A percentile compares a stretch with the other conserved stretches of the same genome.
Evolutionary conservation across 176 grass and related monocot species (phyloP).

Genomic region (Phoenix roebelenii): DNA sequence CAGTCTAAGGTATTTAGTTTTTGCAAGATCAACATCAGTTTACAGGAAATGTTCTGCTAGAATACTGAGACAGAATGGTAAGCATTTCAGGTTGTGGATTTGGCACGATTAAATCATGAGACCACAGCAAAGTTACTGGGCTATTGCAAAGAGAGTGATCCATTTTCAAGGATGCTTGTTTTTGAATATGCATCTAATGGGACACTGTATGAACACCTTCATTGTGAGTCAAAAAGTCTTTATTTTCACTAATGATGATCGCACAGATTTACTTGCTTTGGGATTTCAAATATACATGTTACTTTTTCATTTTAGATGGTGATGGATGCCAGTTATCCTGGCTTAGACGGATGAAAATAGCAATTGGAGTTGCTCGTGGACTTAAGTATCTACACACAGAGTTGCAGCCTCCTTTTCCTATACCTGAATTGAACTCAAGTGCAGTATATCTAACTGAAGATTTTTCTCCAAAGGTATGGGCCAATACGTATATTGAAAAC

Average conservation of each 20-base stretch:
- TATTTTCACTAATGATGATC: too few relatives aligned
- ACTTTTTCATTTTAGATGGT: constrained; percentile 40
- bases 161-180: constrained; percentile 76
- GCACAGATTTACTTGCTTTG: not conserved
- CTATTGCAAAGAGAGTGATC: constrained; percentile 75
- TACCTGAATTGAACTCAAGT: constrained; percentile 55
- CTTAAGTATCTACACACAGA: constrained; percentile 86
- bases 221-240: constrained; percentile 31
- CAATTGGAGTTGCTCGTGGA: constrained; percentile 44
- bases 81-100: constrained; percentile 50
- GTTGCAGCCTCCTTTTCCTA: constrained; percentile 64
- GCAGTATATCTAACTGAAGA: constrained; percentile 92
- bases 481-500: not conserved
- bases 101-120: constrained; percentile 54
- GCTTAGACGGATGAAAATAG: constrained; percentile 74
- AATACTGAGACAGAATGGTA: too few relatives aligned
- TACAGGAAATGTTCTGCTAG: too few relatives aligned
- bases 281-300: not conserved
- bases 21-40: not conserved
- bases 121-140: constrained; percentile 60
- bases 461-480: constrained; percentile 64
- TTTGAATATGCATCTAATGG: constrained; percentile 91
- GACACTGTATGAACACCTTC: constrained; percentile 77
- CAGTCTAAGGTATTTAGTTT: constrained; percentile 51
- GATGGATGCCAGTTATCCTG: constrained; percentile 76